A percentile compares a stretch with the other conserved stretches of the same genome.
phyloP scores from a whole-genome alignment of 2,329 filamentous ascomycete species.

The Alternaria brassicae region DNA sequence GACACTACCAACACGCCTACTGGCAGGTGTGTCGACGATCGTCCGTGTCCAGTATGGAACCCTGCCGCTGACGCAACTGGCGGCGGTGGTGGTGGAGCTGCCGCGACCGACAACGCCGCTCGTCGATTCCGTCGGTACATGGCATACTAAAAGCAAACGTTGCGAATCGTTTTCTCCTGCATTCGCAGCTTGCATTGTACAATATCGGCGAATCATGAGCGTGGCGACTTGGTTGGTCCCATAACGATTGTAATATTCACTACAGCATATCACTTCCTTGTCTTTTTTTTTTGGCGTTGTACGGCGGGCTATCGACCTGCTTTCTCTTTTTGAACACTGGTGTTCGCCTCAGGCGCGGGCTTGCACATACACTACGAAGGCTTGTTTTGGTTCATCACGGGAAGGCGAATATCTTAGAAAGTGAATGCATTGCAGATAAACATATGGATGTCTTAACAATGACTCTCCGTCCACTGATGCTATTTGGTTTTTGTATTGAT shows the following conservation, averaged over 20 bases:
- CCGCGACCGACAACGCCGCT: conserved; percentile 25
- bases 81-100: conserved; percentile 19
- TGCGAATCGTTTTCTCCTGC: conserved; percentile 18
- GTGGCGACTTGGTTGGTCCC: conserved; percentile 37
- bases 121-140: conserved; percentile 42
- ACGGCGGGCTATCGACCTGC: conserved; percentile 30
- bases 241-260: conserved; percentile 52
- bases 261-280: conserved; percentile 43
- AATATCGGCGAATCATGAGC: conserved; percentile 48
- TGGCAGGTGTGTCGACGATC: conserved; percentile 52
- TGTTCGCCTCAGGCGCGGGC: conserved; percentile 31
- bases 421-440: conserved; percentile 47
- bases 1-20: conserved; percentile 62
- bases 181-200: conserved; percentile 47
- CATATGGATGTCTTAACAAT: conserved; percentile 33
- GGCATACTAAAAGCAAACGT: conserved; percentile 40
- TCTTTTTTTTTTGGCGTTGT: conserved; percentile 42
- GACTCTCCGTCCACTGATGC: not conserved
- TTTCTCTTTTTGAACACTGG: conserved; percentile 36
- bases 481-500: not conserved
- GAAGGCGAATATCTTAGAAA: conserved; percentile 50
- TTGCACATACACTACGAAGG: conserved; percentile 50
- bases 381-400: conserved; percentile 37
- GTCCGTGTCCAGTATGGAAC: conserved; percentile 32
- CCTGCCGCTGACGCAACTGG: conserved; percentile 4